Base-by-base conservation (phyloP, 305 asterid species). In the Fraxinus latifolia region DNA sequence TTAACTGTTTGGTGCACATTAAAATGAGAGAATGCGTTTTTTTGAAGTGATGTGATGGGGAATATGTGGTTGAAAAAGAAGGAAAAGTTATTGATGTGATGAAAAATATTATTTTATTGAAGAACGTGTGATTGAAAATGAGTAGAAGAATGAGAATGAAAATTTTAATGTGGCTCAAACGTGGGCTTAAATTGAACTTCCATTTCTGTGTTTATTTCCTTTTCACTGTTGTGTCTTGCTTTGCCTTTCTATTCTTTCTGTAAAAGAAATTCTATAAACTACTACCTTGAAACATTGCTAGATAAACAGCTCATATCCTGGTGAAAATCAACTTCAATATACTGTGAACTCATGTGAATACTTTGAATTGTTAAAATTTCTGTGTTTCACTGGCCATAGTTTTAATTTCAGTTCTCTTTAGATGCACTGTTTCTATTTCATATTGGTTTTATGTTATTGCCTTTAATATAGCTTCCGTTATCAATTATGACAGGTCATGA, bases 401-500 rank as follows among this genome's bases (percentile, higher is more conserved):
- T 65, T 39, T 39, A 76, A 82, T 76, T 44, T 81, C 71, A 33
- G 76, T 73, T 50, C 76, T 70, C 23, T 5, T 65, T 68, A 15
- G 73, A 32, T 33, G 76, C 74, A 33, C 68, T 19, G 39, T 78
- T 84, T 83, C 70, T 81, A 21, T 33, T 36, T 58, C 42, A 9
- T 72, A 32, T 8, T 67, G 42, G 37, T 25, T 72, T 82, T 29
- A 27, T 83, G 74, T 34, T 58, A 25, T 79, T 80, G 25, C 62
- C 73, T 53, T 76, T 85, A 65, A 85, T 77, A 27, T 82, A 77
- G 78, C 73, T 81, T 82, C 62, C 33, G 33, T 79, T 31, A 84
- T 81, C 67, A 81, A 81, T 91, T 25, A 88, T 89, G 89, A 33
- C 76, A 71, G 76, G 76, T 91, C n/a, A 88, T 89, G 89, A 83